A percentile compares a stretch with the other conserved stretches of the same genome.
These are phyloP conservation scores for Elsinoe australis DNA, from an alignment of 2,329 filamentous ascomycete genomes.

Conservation along the genomic window DNA sequence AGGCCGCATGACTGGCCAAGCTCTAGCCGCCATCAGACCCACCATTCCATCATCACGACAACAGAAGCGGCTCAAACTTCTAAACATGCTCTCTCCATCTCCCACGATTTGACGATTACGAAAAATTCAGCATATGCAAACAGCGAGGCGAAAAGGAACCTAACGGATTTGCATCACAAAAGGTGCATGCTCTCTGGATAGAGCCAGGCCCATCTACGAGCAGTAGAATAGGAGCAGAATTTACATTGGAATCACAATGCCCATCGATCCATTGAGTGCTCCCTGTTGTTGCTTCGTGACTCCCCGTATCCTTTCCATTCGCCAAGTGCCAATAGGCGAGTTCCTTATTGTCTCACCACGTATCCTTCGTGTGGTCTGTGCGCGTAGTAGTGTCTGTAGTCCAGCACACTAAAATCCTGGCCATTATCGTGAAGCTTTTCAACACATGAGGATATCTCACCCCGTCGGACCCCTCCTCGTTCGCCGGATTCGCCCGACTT, in stretches of 20 bases:
- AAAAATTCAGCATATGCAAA: slow-evolving; percentile 1
- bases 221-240: slow-evolving; percentile 2
- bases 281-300: neutral
- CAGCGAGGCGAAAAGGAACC: slow-evolving; percentile 8
- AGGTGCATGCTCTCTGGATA: neutral
- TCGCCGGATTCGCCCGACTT: too few relatives aligned
- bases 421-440: too few relatives aligned
- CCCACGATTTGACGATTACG: slow-evolving; percentile 10
- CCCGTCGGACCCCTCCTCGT: slow-evolving; percentile 10
- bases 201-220: slow-evolving; percentile 6
- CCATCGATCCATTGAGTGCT: neutral
- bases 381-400: too few relatives aligned
- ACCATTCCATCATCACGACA: neutral
- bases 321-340: neutral
- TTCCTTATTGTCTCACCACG: neutral
- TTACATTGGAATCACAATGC: slow-evolving; percentile 2
- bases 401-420: too few relatives aligned
- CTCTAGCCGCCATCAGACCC: slow-evolving; percentile 3
- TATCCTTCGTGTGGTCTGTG: neutral
- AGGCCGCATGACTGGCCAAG: slow-evolving; percentile 27
- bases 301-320: neutral
- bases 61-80: slow-evolving; percentile 5
- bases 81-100: neutral
- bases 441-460: neutral
- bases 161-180: slow-evolving; percentile 2